phyloP scores from a whole-genome alignment of 2,329 filamentous ascomycete genomes.

The Aspergillus ibericus region DNA sequence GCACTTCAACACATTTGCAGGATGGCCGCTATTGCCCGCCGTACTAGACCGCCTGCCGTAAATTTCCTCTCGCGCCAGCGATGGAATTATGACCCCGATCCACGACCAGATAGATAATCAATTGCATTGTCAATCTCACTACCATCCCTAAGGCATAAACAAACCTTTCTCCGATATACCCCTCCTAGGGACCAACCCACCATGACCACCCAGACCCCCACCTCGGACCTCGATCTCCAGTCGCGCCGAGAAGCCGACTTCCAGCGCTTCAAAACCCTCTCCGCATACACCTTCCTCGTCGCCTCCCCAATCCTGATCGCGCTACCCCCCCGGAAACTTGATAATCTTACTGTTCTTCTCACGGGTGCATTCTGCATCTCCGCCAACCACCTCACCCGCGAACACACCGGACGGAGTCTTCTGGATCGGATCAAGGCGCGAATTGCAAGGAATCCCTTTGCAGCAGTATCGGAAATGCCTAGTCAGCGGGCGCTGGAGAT shows the following conservation, averaged over 20 bases:
- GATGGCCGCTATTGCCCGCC: no score
- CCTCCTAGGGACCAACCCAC: no score
- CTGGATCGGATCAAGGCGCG: constrained; percentile 32
- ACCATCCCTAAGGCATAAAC: no score
- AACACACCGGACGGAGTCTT: constrained; percentile 38
- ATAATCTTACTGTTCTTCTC: constrained; percentile 39
- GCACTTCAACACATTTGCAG: no score
- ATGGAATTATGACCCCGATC: no score
- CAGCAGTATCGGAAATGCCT: constrained; percentile 23
- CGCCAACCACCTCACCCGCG: constrained; percentile 39
- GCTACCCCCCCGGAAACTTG: constrained; percentile 41
- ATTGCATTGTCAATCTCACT: no score
- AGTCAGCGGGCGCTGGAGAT: constrained; percentile 36
- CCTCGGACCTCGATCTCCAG: constrained; percentile 8
- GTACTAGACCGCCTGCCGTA: no score
- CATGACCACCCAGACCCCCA: no score
- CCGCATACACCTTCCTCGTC: constrained; percentile 40
- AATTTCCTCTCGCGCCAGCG: no score
- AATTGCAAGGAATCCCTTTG: constrained; percentile 16
- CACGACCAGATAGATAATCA: no score
- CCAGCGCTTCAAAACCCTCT: constrained; percentile 41
- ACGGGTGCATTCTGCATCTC: constrained; percentile 42
- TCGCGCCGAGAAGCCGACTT: constrained; percentile 37
- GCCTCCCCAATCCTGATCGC: constrained; percentile 33
- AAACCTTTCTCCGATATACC: no score